A percentile compares a stretch with the other conserved stretches of the same genome.
Evolutionary conservation across 345 rosid species (phyloP).

Genomic region (Syzygium grande): DNA sequence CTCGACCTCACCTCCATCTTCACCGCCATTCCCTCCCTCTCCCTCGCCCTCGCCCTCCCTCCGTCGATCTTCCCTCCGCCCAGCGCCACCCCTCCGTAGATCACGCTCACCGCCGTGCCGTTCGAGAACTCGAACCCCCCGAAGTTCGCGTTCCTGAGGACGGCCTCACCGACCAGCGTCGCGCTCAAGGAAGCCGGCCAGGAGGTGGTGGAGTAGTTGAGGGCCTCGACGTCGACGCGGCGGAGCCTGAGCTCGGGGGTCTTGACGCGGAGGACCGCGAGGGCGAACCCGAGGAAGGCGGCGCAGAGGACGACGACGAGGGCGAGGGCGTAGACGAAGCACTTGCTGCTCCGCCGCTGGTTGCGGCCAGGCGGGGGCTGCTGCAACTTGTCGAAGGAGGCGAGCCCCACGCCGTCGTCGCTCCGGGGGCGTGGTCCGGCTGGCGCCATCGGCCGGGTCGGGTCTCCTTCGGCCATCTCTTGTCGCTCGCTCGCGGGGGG

Average conservation of each 20-base stretch:
- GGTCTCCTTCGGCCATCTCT: not conserved
- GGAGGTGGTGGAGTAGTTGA: slow-evolving; percentile 6
- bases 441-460: not conserved
- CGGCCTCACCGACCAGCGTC: slow-evolving; percentile 23
- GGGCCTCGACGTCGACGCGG: slow-evolving; percentile 8
- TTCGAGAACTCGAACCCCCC: slow-evolving; percentile 30
- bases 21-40: slow-evolving; percentile 20
- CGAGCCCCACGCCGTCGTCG: slow-evolving; percentile 26
- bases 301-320: slow-evolving; percentile 21
- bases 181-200: slow-evolving; percentile 22
- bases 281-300: slow-evolving; percentile 15
- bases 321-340: slow-evolving; percentile 27
- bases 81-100: slow-evolving; percentile 15
- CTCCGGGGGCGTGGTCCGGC: slow-evolving; percentile 12
- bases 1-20: slow-evolving; percentile 23
- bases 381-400: not conserved
- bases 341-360: slow-evolving; percentile 19
- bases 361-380: not conserved
- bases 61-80: slow-evolving; percentile 20
- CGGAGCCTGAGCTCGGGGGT: slow-evolving; percentile 20
- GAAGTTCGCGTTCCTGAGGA: slow-evolving; percentile 37
- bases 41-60: slow-evolving; percentile 27
- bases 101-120: slow-evolving; percentile 5
- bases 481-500: not conserved
- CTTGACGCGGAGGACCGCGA: slow-evolving; percentile 17